Conservation (phyloP, 2,329 filamentous ascomycete species). For the Alternaria burnsii region DNA sequence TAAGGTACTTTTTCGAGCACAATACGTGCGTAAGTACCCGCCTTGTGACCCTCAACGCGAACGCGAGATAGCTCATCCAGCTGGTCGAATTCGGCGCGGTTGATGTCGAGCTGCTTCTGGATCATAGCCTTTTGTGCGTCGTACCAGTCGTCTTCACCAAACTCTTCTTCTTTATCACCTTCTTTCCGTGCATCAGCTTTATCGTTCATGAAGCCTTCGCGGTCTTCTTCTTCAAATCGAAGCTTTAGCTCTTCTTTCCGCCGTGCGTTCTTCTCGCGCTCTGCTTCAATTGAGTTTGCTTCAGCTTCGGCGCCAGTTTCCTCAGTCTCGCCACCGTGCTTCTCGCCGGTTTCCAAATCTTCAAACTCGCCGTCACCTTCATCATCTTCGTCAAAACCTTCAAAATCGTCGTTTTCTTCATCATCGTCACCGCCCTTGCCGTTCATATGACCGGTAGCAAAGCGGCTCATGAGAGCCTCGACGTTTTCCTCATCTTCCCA, state of each 20-base stretch:
- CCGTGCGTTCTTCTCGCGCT: conserved; percentile 88
- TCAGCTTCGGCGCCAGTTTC: conserved; percentile 54
- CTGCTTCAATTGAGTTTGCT: conserved; percentile 74
- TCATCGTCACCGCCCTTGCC: conserved; percentile 45
- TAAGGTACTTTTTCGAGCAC: conserved; percentile 88
- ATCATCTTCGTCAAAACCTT: conserved; percentile 66
- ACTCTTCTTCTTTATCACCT: conserved; percentile 75
- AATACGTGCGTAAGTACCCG: conserved; percentile 91
- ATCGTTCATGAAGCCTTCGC: conserved; percentile 93
- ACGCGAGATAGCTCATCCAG: conserved; percentile 85
- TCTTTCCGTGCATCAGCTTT: conserved; percentile 79
- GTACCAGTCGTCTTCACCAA: conserved; percentile 99
- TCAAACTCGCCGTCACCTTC: conserved; percentile 83
- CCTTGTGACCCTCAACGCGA: conserved; percentile 87
- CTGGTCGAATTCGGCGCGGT: conserved; percentile 88
- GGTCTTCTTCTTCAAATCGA: conserved; percentile 95
- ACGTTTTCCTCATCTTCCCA: conserved; percentile 85
- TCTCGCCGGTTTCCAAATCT: conserved; percentile 82
- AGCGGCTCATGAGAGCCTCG: conserved; percentile 75
- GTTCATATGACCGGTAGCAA: conserved; percentile 73
- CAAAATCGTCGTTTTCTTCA: conserved; percentile 63
- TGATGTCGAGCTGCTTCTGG: conserved; percentile 96
- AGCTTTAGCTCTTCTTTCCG: conserved; percentile 94
- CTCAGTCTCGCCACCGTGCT: conserved; percentile 55
- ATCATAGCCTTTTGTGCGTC: conserved; percentile 94